These are phyloP conservation scores for Phytophthora cryptogea DNA, from an alignment of 352 stramenopile species.

Conservation along the genomic window DNA sequence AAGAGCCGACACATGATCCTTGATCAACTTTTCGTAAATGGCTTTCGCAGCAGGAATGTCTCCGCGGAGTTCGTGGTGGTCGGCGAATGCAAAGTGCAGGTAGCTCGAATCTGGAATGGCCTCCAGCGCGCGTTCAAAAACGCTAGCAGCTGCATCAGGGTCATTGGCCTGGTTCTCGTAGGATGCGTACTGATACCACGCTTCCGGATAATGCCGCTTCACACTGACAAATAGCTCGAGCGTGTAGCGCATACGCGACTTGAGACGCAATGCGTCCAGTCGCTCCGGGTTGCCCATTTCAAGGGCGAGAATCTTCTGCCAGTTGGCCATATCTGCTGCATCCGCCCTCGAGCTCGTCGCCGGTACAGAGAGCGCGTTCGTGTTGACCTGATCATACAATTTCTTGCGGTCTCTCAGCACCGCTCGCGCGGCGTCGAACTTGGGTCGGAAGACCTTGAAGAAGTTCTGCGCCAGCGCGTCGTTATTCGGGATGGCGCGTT, in stretches of 20 bases:
- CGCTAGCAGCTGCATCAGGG: conserved; percentile 56
- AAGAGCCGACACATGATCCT: conserved; percentile 72
- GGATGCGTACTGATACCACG: conserved; percentile 86
- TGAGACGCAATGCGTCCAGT: conserved; percentile 76
- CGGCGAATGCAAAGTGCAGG: conserved; percentile 77
- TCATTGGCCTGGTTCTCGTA: conserved; percentile 85
- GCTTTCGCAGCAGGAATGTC: conserved; percentile 67
- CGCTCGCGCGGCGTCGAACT: conserved; percentile 80
- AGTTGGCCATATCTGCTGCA: conserved; percentile 62
- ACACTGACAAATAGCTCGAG: conserved; percentile 83
- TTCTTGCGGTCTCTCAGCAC: conserved; percentile 87
- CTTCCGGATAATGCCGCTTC: conserved; percentile 76
- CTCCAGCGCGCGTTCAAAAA: conserved; percentile 80
- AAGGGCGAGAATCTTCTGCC: conserved; percentile 81
- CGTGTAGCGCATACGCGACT: conserved; percentile 83
- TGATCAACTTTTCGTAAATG: conserved; percentile 84
- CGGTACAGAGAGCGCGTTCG: conserved; percentile 70
- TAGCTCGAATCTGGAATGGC: conserved; percentile 83
- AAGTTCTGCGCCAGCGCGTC: conserved; percentile 86
- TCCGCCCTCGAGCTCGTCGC: conserved; percentile 39
- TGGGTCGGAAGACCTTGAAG: conserved; percentile 87
- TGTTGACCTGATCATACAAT: conserved; percentile 76
- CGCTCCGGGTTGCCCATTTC: conserved; percentile 83
- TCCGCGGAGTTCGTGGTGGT: conserved; percentile 80
- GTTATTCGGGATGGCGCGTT: conserved; percentile 88